Percentiles rank a stretch among this genome's conserved stretches.
Conservation (phyloP, 345 rosid genomes). For the Excoecaria cochinchinensis region DNA sequence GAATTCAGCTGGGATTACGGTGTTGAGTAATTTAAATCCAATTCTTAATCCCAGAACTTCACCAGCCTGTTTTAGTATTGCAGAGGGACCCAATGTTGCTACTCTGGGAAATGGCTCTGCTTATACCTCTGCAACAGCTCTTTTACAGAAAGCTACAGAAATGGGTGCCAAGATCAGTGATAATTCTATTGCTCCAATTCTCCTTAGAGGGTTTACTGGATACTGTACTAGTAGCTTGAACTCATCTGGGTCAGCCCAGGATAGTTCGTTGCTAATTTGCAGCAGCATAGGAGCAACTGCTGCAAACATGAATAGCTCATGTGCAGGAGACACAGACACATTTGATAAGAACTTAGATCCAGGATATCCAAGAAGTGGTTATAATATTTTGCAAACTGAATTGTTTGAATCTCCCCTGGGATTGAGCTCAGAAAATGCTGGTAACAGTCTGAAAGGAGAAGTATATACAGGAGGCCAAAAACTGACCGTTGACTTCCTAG, state of each 20-base stretch:
- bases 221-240: constrained; percentile 29
- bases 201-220: constrained; percentile 49
- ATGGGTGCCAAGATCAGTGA: constrained; percentile 62
- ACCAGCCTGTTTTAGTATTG: constrained; percentile 10
- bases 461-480: constrained; percentile 30
- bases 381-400: constrained; percentile 17
- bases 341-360: constrained; percentile 21
- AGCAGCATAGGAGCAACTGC: constrained; percentile 11
- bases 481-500: constrained; percentile 51
- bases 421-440: constrained; percentile 20
- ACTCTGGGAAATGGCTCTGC: constrained; percentile 26
- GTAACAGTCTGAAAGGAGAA: constrained; percentile 17
- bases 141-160: constrained; percentile 57
- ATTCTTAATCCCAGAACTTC: constrained; percentile 29
- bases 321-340: constrained; percentile 19
- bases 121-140: constrained; percentile 55
- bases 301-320: constrained; percentile 14
- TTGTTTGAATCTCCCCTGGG: constrained; percentile 22
- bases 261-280: constrained; percentile 20
- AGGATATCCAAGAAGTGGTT: constrained; percentile 18
- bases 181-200: constrained; percentile 42
- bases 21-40: constrained; percentile 28
- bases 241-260: constrained; percentile 31
- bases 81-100: constrained; percentile 27
- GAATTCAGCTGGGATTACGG: constrained; percentile 35